Evolutionary conservation across 1,139 yeast species (phyloP), one percentile per base, ranked within the genome.

Genomic region (Blastobotrys illinoisensis): DNA sequence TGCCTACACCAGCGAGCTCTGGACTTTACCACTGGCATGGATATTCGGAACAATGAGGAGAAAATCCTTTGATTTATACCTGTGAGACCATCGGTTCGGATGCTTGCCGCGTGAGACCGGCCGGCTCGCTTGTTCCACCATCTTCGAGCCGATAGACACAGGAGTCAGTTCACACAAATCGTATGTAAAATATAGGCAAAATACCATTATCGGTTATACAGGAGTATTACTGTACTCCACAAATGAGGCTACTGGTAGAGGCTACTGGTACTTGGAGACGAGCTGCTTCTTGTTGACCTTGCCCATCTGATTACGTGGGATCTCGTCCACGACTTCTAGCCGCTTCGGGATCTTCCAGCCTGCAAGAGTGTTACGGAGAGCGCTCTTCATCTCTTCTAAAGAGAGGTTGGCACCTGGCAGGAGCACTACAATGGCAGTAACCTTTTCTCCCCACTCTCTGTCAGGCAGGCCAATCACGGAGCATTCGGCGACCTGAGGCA

Each of bases 231-330:
- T n/a, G n/a, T n/a, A n/a, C n/a, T n/a, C n/a, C n/a, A n/a, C n/a
- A n/a, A n/a, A n/a, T n/a, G n/a, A n/a, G n/a, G n/a, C n/a, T n/a
- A n/a, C n/a, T n/a, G n/a, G n/a, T n/a, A n/a, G n/a, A n/a, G n/a
- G n/a, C 47, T 21, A 13, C 13, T 18, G 5, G 51, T 55, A 55
- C 46, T 52, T 50, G 55, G 62, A 62, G 20, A 66, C 67, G 44
- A 69, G 59, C 7, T 63, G 58, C 59, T 68, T 69, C 58, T 69
- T 69, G 60, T 69, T 67, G 13, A 69, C 72, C 55, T 69, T 69
- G 50, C 72, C 72, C 71, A 69, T 69, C 54, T 69, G 71, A 55
- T 69, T 69, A 28, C 71, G 58, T 5, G 73, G 73, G 53, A 71
- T 66, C 44, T 58, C 52, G 21, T 62, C 62, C n/a, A 64, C 64